Percentiles rank a stretch among this genome's conserved stretches.
Evolutionary conservation across 2,329 filamentous ascomycete genomes (phyloP).

Genomic region (Scytalidium lignicola): DNA sequence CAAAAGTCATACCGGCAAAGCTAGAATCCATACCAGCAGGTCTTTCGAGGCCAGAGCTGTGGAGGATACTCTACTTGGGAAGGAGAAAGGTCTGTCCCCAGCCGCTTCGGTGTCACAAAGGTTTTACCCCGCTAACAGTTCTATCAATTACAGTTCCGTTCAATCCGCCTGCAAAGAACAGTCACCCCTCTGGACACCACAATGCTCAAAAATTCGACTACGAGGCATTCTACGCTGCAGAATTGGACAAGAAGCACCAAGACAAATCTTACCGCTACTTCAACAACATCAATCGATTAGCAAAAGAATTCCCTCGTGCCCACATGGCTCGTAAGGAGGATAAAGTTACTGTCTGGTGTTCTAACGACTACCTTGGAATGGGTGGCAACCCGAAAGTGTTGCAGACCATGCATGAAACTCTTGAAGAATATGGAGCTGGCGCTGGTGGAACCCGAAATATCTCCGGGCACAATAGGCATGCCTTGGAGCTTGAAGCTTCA

Average conservation of each 20-base stretch:
- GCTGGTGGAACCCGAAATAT: conserved; percentile 97
- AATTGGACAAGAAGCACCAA: conserved; percentile 98
- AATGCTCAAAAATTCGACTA: conserved; percentile 73
- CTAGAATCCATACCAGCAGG: conserved; percentile 75
- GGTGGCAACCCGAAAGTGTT: conserved; percentile 84
- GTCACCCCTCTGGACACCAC: conserved; percentile 13
- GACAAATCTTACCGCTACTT: conserved; percentile 99
- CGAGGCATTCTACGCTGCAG: conserved; percentile 77
- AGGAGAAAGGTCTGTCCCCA: conserved; percentile 45
- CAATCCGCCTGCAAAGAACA: conserved; percentile 16
- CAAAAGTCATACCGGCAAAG: conserved; percentile 53
- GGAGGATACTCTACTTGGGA: conserved; percentile 48
- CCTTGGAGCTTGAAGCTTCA: conserved; percentile 74
- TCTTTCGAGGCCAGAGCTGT: conserved; percentile 74
- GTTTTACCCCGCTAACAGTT: conserved; percentile 12
- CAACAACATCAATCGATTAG: conserved; percentile 99
- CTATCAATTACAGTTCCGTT: conserved; percentile 12
- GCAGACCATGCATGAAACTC: conserved; percentile 86
- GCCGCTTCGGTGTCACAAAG: conserved; percentile 29
- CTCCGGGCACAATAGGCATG: conserved; percentile 94
- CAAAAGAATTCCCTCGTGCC: conserved; percentile 90
- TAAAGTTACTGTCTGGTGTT: conserved; percentile 95
- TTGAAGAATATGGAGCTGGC: conserved; percentile 91
- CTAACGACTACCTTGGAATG: conserved; percentile 99
- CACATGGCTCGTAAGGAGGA: conserved; percentile 83